phyloP scores from a whole-genome alignment of 2,329 filamentous ascomycete species.

The Knoxdaviesia proteae region DNA sequence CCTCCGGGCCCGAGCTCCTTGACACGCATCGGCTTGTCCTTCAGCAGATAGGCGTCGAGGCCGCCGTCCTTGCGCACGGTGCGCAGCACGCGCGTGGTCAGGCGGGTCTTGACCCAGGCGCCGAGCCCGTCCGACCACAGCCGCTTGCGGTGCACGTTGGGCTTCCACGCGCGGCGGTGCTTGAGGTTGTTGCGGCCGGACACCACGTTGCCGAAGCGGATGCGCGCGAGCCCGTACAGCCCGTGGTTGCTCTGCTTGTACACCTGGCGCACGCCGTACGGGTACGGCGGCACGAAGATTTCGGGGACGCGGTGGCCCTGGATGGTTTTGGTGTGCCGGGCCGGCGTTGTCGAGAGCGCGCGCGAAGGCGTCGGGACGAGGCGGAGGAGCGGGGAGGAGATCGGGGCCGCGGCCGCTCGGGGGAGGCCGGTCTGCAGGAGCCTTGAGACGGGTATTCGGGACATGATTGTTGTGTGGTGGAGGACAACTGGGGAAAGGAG shows the following conservation, averaged over 20 bases:
- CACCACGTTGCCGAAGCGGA: constrained; percentile 66
- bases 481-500: no score
- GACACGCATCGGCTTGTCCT: constrained; percentile 55
- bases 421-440: not conserved
- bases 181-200: constrained; percentile 47
- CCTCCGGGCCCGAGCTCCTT: constrained; percentile 76
- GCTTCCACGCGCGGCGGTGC: constrained; percentile 51
- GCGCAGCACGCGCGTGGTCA: constrained; percentile 49
- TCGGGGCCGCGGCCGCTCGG: not conserved
- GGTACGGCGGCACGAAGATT: constrained; percentile 43
- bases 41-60: constrained; percentile 77
- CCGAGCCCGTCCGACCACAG: constrained; percentile 44
- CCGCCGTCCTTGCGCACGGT: constrained; percentile 65
- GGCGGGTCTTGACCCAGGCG: constrained; percentile 41
- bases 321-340: constrained; percentile 18
- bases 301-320: constrained; percentile 21
- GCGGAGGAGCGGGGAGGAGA: not conserved
- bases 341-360: constrained; percentile 15
- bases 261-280: constrained; percentile 44
- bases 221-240: constrained; percentile 48
- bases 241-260: constrained; percentile 69
- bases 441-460: not conserved
- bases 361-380: constrained; percentile 5
- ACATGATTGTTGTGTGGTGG: not conserved
- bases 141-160: constrained; percentile 49